Evolutionary conservation across 2,329 filamentous ascomycete genomes (phyloP).

Genomic region (Sphaerulina vaccinii): DNA sequence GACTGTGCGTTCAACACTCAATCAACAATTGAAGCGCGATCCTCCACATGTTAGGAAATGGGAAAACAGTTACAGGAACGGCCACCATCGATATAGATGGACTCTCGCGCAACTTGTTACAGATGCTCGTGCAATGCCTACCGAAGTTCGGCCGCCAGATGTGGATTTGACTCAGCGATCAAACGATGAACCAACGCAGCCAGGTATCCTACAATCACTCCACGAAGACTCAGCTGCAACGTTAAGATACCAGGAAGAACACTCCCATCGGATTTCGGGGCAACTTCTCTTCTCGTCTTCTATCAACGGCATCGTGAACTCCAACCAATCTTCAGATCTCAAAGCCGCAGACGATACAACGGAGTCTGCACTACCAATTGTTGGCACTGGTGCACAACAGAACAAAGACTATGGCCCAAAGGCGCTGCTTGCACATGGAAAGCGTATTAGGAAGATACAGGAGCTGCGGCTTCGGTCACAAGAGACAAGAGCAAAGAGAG

Average conservation of each 20-base stretch:
- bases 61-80: too few species aligned
- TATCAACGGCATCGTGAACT: not conserved
- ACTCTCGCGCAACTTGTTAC: too few species aligned
- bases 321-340: not conserved
- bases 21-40: too few species aligned
- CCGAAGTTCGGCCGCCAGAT: too few species aligned
- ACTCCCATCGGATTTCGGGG: not conserved
- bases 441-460: not conserved
- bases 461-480: not conserved
- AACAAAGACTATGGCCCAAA: not conserved
- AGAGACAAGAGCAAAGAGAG: not conserved
- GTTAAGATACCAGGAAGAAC: not conserved
- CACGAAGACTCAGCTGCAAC: not conserved
- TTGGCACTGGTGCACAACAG: not conserved
- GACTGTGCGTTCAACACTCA: too few species aligned
- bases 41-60: too few species aligned
- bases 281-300: not conserved
- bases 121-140: too few species aligned
- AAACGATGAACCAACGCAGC: not conserved
- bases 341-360: not conserved
- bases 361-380: not conserved
- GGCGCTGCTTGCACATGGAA: not conserved
- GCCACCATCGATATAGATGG: too few species aligned
- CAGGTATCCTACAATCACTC: not conserved
- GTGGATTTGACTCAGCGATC: too few species aligned